These are phyloP conservation scores for Teunomyces stri DNA, from an alignment of 805 yeast species.

Conservation along the genomic window DNA sequence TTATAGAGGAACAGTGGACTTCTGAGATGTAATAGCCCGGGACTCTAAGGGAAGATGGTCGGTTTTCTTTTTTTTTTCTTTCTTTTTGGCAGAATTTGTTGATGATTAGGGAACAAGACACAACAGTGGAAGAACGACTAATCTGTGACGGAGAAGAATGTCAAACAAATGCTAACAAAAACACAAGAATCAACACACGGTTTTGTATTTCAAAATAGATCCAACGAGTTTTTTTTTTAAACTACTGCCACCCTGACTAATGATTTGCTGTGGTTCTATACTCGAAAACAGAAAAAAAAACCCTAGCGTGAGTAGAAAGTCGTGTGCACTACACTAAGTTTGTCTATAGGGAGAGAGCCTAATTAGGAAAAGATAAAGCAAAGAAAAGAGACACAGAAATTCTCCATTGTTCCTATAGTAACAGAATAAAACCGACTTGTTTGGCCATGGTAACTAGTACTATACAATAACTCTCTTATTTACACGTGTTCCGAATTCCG, in stretches of 20 bases:
- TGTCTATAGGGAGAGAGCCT: too few relatives aligned
- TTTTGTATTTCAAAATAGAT: background rate
- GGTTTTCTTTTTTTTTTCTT: too few relatives aligned
- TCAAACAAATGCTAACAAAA: background rate
- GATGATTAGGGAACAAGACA: background rate
- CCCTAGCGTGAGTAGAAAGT: background rate
- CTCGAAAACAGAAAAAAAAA: constrained; percentile 1
- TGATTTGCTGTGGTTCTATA: constrained; percentile 2
- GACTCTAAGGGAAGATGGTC: background rate
- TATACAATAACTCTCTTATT: too few relatives aligned
- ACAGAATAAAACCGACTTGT: too few relatives aligned
- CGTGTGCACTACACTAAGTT: background rate
- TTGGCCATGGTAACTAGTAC: too few relatives aligned
- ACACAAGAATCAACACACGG: background rate
- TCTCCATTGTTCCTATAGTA: too few relatives aligned
- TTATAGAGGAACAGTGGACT: background rate
- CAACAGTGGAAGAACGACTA: background rate
- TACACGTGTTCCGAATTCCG: too few relatives aligned
- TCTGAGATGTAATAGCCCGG: background rate
- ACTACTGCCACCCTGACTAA: constrained; percentile 4
- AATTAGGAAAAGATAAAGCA: too few relatives aligned
- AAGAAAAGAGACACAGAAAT: too few relatives aligned
- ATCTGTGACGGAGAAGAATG: background rate
- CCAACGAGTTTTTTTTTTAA: background rate
- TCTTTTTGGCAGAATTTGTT: background rate